Percentiles rank a stretch among this genome's conserved stretches.
Evolutionary conservation across 2,329 filamentous ascomycete genomes (phyloP).

Genomic region (Thelonectria discophora): DNA sequence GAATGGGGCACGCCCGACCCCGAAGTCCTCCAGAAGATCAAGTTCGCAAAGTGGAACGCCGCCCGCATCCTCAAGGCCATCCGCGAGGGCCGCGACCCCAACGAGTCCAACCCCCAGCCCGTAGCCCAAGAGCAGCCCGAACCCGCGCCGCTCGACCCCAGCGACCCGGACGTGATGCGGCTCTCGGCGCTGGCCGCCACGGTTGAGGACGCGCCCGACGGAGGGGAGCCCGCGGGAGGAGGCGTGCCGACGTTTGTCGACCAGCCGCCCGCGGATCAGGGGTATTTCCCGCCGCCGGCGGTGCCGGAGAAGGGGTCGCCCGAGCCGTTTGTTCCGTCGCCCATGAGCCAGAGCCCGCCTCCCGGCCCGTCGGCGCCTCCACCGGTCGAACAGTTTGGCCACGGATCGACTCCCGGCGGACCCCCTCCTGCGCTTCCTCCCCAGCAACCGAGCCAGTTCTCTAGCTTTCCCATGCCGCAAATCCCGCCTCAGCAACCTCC

Average conservation of each 20-base stretch:
- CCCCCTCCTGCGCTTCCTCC: conserved; percentile 12
- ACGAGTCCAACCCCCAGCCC: conserved; percentile 82
- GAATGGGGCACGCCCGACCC: conserved; percentile 82
- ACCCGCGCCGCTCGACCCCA: conserved; percentile 63
- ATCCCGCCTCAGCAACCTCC: conserved; percentile 43
- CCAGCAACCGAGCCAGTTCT: conserved; percentile 27
- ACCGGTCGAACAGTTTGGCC: conserved; percentile 21
- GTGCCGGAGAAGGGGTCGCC: conserved; percentile 23
- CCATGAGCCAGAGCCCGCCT: conserved; percentile 45
- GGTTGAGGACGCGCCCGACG: conserved; percentile 64
- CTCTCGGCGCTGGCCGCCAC: conserved; percentile 52
- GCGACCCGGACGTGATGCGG: conserved; percentile 71
- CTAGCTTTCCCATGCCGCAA: conserved; percentile 28
- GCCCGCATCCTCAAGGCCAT: conserved; percentile 89
- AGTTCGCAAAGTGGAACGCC: conserved; percentile 96
- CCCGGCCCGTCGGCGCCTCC: conserved; percentile 35
- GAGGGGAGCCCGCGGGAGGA: conserved; percentile 43
- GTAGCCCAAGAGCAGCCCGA: conserved; percentile 54
- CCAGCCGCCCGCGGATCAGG: conserved; percentile 40
- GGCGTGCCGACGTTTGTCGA: conserved; percentile 40
- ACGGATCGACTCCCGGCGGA: conserved; percentile 11
- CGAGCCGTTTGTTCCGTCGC: conserved; percentile 48
- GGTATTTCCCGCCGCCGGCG: conserved; percentile 46
- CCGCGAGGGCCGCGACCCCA: conserved; percentile 90
- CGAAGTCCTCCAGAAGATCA: conserved; percentile 86